These are phyloP conservation scores for Solanum hybrid DNA, from an alignment of 305 asterid species.

Conservation along the genomic window DNA sequence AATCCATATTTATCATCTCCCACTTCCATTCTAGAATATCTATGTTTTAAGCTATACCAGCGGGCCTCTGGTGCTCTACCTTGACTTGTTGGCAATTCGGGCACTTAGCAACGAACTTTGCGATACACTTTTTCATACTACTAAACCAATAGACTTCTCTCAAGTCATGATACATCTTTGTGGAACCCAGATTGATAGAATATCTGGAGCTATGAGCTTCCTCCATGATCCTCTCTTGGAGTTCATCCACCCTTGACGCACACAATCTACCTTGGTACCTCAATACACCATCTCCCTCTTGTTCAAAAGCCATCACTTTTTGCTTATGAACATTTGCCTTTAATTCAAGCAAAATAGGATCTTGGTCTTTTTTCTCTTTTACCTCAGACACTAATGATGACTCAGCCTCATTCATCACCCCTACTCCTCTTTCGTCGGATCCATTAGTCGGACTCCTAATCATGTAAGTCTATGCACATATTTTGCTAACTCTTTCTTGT, in stretches of 20 bases:
- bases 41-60: not conserved
- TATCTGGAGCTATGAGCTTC: not conserved
- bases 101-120: not conserved
- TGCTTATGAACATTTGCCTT: not conserved
- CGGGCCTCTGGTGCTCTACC: not conserved
- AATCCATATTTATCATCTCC: not conserved
- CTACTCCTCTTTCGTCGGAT: not conserved
- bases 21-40: too few relatives aligned
- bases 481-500: not conserved
- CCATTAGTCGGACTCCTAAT: not conserved
- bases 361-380: not conserved
- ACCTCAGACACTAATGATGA: not conserved
- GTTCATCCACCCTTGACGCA: not conserved
- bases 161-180: not conserved
- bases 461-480: not conserved
- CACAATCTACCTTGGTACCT: not conserved
- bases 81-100: not conserved
- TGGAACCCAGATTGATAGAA: not conserved
- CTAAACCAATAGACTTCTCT: not conserved
- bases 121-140: not conserved
- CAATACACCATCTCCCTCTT: not conserved
- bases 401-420: not conserved
- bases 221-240: not conserved
- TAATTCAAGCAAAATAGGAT: not conserved
- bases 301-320: not conserved